Conservation (phyloP, 2,329 filamentous ascomycete genomes). For the Sporothrix pseudoabietina region DNA sequence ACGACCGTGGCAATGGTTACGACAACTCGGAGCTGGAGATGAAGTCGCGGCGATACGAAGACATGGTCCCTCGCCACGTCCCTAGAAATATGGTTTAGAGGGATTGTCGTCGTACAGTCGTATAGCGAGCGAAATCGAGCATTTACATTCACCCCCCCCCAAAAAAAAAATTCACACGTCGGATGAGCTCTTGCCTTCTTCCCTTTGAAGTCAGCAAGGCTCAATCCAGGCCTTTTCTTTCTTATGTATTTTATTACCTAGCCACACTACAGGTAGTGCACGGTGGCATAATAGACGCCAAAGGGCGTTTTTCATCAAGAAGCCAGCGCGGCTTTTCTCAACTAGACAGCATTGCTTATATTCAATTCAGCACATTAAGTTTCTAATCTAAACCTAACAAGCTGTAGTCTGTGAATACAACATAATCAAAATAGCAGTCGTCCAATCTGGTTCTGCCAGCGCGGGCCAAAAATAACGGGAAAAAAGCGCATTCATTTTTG, state of each 20-base stretch:
- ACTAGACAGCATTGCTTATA: constrained; percentile 21
- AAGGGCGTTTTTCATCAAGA: background rate
- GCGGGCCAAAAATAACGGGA: background rate
- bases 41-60: constrained; percentile 58
- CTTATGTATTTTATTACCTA: constrained; percentile 19
- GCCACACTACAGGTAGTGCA: constrained; percentile 23
- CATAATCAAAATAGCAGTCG: no score
- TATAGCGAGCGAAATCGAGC: background rate
- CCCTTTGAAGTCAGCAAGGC: background rate
- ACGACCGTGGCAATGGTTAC: constrained; percentile 45
- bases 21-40: constrained; percentile 52
- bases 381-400: background rate
- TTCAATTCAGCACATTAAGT: background rate
- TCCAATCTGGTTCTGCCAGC: no score
- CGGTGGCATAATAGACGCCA: constrained; percentile 16
- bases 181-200: background rate
- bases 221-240: background rate
- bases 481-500: constrained; percentile 20
- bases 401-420: background rate
- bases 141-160: background rate
- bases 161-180: background rate
- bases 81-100: constrained; percentile 46
- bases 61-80: constrained; percentile 56
- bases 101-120: background rate
- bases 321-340: background rate